phyloP scores from a whole-genome alignment of 805 yeast species.

The Saturnispora kantuleensis region DNA sequence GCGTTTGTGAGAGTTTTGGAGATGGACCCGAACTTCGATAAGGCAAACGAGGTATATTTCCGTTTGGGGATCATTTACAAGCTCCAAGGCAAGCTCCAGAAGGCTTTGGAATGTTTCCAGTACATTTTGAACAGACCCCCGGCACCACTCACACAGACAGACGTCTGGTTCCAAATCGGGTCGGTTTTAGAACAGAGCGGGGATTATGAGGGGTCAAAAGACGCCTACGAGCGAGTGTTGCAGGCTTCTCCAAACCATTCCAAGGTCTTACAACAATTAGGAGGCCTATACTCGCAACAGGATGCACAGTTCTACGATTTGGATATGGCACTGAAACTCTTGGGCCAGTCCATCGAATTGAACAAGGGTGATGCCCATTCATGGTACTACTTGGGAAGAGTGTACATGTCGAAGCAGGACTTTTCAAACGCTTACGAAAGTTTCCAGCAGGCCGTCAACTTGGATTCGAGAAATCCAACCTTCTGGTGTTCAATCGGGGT shows the following conservation, averaged over 20 bases:
- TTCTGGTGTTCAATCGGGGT: conserved; percentile 98
- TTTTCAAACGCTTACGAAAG: conserved; percentile 96
- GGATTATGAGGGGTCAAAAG: conserved; percentile 85
- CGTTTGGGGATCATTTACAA: conserved; percentile 93
- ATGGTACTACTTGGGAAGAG: conserved; percentile 95
- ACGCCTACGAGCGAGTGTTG: conserved; percentile 89
- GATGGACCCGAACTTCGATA: conserved; percentile 92
- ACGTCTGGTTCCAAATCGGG: conserved; percentile 98
- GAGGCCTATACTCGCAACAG: conserved; percentile 82
- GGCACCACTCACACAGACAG: conserved; percentile 89
- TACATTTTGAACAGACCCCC: conserved; percentile 89
- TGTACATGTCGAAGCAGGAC: conserved; percentile 92
- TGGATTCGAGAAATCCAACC: conserved; percentile 94
- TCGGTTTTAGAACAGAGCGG: conserved; percentile 89
- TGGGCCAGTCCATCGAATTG: conserved; percentile 80
- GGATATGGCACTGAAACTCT: conserved; percentile 69
- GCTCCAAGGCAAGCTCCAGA: conserved; percentile 79
- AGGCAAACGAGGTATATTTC: conserved; percentile 93
- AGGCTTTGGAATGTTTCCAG: conserved; percentile 89
- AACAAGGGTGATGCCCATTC: conserved; percentile 90
- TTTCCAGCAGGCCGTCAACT: conserved; percentile 95
- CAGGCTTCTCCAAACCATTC: conserved; percentile 89
- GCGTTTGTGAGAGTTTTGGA: conserved; percentile 94
- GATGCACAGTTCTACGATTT: conserved; percentile 67
- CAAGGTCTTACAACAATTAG: conserved; percentile 90